A percentile compares a stretch with the other conserved stretches of the same genome.
Conservation (phyloP, 305 asterid species). For the Ajuga reptans region DNA sequence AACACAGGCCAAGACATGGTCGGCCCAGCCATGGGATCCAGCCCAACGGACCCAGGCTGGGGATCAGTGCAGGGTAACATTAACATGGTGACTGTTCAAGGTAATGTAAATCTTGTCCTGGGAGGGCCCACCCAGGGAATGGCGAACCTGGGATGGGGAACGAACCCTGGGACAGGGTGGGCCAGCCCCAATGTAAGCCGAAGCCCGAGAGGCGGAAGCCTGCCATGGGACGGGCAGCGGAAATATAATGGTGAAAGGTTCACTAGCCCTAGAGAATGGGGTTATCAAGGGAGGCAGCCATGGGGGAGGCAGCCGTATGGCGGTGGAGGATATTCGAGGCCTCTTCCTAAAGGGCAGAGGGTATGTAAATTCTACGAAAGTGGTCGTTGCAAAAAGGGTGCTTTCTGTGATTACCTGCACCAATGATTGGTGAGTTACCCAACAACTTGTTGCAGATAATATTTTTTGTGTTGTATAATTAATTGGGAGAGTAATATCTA, state of each 20-base stretch:
- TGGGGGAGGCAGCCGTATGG: conserved; percentile 64
- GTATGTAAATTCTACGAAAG: conserved; percentile 80
- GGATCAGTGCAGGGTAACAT: conserved; percentile 50
- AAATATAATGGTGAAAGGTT: conserved; percentile 59
- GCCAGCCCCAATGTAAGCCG: conserved; percentile 40
- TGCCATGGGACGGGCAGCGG: conserved; percentile 62
- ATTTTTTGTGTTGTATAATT: conserved; percentile 10
- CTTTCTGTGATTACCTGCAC: conserved; percentile 75
- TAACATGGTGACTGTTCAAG: conserved; percentile 55
- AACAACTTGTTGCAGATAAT: conserved; percentile 4
- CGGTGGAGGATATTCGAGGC: conserved; percentile 59
- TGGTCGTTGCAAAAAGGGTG: conserved; percentile 86
- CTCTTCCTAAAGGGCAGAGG: conserved; percentile 61
- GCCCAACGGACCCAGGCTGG: conserved; percentile 39
- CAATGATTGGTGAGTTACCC: conserved; percentile 32
- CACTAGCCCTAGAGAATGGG: conserved; percentile 59
- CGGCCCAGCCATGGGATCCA: conserved; percentile 26
- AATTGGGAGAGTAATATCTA: background rate
- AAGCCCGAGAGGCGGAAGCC: conserved; percentile 39
- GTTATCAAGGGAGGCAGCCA: conserved; percentile 49
- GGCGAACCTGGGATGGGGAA: conserved; percentile 44
- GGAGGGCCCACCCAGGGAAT: conserved; percentile 55
- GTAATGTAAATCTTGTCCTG: conserved; percentile 49
- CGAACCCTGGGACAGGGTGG: conserved; percentile 44
- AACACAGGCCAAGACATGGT: conserved; percentile 30